Evolutionary conservation across 1,284 basidiomycete genomes (phyloP).

Genomic region (Apiotrichum gracile): DNA sequence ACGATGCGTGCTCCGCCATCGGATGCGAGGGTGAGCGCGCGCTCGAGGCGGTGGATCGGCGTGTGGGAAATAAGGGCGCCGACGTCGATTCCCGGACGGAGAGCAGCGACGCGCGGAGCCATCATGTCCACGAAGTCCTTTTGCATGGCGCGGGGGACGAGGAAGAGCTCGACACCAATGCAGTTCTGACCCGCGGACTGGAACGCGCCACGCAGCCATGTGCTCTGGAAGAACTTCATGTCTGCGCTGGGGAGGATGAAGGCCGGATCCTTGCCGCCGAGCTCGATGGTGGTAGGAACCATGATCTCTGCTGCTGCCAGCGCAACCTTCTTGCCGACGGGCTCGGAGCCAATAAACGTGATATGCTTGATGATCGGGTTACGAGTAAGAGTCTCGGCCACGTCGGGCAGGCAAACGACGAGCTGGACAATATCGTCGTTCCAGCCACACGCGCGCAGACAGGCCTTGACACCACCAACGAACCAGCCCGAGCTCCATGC

Average conservation of each 20-base stretch:
- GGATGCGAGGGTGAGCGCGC: constrained; percentile 64
- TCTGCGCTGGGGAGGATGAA: constrained; percentile 51
- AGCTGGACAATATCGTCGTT: constrained; percentile 77
- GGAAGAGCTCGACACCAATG: constrained; percentile 87
- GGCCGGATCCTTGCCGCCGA: constrained; percentile 62
- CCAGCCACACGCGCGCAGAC: constrained; percentile 69
- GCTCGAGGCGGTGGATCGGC: constrained; percentile 62
- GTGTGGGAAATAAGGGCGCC: constrained; percentile 51
- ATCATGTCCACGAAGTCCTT: constrained; percentile 65
- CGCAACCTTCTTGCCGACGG: constrained; percentile 77
- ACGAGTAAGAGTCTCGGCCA: constrained; percentile 73
- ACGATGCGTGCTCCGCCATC: constrained; percentile 61
- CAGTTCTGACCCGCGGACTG: constrained; percentile 76
- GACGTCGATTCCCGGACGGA: constrained; percentile 57
- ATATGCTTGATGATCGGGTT: constrained; percentile 68
- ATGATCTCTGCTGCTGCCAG: constrained; percentile 74
- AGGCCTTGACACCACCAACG: constrained; percentile 65
- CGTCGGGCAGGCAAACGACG: constrained; percentile 80
- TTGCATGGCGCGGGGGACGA: constrained; percentile 48
- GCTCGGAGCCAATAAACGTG: constrained; percentile 82
- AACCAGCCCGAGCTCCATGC: constrained; percentile 82
- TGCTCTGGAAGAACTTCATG: constrained; percentile 49
- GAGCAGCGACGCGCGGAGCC: constrained; percentile 56
- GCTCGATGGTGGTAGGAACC: constrained; percentile 82
- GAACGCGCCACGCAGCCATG: constrained; percentile 75